Conservation (phyloP, 2,329 filamentous ascomycete species). For the Clonostachys sp. region DNA sequence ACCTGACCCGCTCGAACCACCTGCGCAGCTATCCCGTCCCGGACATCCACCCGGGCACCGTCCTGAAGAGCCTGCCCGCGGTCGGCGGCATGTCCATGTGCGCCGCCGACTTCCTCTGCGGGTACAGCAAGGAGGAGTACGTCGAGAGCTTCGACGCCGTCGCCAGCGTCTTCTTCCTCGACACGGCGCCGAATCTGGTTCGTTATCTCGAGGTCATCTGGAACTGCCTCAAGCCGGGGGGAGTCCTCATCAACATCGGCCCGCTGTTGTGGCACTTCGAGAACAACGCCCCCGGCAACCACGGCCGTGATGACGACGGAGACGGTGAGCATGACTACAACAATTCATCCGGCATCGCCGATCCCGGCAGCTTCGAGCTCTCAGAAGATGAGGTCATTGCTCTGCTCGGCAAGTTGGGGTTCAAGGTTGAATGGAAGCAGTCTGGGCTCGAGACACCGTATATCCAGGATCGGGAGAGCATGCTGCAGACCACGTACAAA, state of each 20-base stretch:
- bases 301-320: constrained; percentile 45
- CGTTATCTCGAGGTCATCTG: constrained; percentile 81
- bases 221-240: constrained; percentile 72
- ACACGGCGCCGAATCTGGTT: constrained; percentile 91
- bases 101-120: constrained; percentile 85
- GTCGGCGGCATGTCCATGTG: constrained; percentile 80
- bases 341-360: constrained; percentile 67
- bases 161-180: constrained; percentile 90
- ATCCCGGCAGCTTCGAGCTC: constrained; percentile 87
- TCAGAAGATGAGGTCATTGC: constrained; percentile 82
- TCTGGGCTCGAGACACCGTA: constrained; percentile 69
- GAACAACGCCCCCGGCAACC: constrained; percentile 58
- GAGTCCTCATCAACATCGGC: constrained; percentile 84
- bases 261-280: constrained; percentile 96
- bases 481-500: constrained; percentile 79
- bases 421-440: constrained; percentile 63
- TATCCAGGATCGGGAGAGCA: constrained; percentile 78
- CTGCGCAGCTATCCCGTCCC: constrained; percentile 70
- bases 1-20: constrained; percentile 69
- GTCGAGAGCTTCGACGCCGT: constrained; percentile 71
- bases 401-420: constrained; percentile 72
- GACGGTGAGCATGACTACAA: constrained; percentile 44
- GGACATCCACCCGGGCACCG: constrained; percentile 68
- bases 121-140: constrained; percentile 66
- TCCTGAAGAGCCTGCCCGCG: constrained; percentile 30